phyloP scores from a whole-genome alignment of 345 rosid species.

The Nasturtium officinale region DNA sequence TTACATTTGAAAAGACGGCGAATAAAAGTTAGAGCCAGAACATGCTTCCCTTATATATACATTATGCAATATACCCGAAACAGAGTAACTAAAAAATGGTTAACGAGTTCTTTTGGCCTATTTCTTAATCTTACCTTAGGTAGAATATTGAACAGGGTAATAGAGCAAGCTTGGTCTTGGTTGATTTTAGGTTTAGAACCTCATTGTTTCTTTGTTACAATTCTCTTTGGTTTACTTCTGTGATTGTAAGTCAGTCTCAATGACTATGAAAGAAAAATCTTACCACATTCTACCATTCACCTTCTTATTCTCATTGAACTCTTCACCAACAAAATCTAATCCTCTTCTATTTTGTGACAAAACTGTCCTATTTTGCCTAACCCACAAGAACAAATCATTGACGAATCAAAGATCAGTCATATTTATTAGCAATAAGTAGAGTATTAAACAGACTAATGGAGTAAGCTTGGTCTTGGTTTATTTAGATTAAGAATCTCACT shows the following conservation, averaged over 20 bases:
- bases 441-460: neutral
- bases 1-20: slow-evolving; percentile 6
- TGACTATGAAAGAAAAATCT: neutral
- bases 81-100: too few relatives aligned
- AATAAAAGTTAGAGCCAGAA: slow-evolving; percentile 11
- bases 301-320: neutral
- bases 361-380: neutral
- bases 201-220: too few relatives aligned
- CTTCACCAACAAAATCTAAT: neutral
- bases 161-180: neutral
- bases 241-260: too few relatives aligned
- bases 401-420: neutral
- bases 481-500: neutral
- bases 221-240: neutral
- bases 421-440: neutral
- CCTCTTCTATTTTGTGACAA: neutral
- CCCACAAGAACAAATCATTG: neutral
- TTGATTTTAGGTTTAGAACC: too few relatives aligned
- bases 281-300: neutral
- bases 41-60: neutral
- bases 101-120: too few relatives aligned
- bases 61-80: neutral
- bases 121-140: too few relatives aligned
- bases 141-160: neutral
- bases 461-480: slow-evolving; percentile 12